Evolutionary conservation across 179 eudicot species (phyloP), one percentile per base, ranked within the genome.

Genomic region (Amaranthus tricolor): DNA sequence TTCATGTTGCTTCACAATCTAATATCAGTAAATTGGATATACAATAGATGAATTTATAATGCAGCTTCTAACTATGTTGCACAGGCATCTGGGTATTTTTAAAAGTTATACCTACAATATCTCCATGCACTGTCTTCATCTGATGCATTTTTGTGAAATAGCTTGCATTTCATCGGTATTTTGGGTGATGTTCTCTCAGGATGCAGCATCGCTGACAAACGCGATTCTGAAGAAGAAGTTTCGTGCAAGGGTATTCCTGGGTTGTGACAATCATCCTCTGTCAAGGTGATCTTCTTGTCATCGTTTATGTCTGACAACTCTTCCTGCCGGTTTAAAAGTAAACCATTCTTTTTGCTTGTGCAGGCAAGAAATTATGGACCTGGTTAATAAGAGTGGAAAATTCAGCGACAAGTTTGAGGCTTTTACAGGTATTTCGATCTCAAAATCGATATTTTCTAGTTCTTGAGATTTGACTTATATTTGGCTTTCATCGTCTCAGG

Each of bases 181-280:
- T 65, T 2, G 11, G 71, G 44, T 48, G 44, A 52, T 76, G 48
- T 66, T 51, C 49, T 67, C 52, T 68, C 77, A 93, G 98, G 98
- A 93, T 87, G 98, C 95, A 21, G 95, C 93, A 77, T 86, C 91
- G 15, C 86, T 93, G 21, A 82, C 90, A n/a, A 79, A 89, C 53
- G 81, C 93, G 66, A 87, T 93, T 76, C 57, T 93, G 82, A 92
- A 84, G 75, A 93, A 87, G 87, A 88, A 88, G 62, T 81, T 89
- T 45, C 86, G 83, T 16, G 78, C 88, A 40, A 75, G 81, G 47
- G 81, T 84, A 70, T 93, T 87, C 73, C 75, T 93, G 81, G 98
- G 98, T 5, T 93, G 98, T 66, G 98, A 93, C 76, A 91, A 89
- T 83, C 95, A 91, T 84, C 95, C 98, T 77, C 60, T 93, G 70